These are phyloP conservation scores for Solanum rostratum DNA, from an alignment of 257 asterid genomes.

Conservation along the genomic window DNA sequence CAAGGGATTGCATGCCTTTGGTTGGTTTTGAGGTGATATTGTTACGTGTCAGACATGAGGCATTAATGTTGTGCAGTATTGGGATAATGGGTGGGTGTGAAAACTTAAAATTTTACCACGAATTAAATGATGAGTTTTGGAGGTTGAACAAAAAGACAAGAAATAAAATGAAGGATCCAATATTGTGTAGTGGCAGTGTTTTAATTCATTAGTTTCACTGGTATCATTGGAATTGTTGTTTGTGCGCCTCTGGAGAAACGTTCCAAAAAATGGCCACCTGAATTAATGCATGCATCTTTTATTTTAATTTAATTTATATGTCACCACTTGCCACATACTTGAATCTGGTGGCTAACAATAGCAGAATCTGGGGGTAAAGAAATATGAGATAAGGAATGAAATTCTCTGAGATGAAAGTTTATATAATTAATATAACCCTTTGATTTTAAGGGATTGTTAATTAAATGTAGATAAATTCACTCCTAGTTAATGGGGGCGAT, in stretches of 20 bases:
- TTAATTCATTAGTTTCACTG: not conserved
- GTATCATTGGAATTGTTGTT: slow-evolving; percentile 7
- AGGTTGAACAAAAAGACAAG: not conserved
- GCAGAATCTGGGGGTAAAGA: not conserved
- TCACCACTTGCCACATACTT: not conserved
- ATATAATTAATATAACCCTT: no score
- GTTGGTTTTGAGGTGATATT: not conserved
- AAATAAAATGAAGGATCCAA: not conserved
- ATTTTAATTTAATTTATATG: not conserved
- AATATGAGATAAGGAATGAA: no score
- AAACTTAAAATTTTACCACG: not conserved
- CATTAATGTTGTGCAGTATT: not conserved
- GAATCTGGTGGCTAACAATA: not conserved
- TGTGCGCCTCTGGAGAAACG: not conserved
- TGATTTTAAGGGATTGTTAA: not conserved
- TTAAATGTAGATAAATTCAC: no score
- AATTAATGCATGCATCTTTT: not conserved
- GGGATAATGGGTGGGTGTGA: not conserved
- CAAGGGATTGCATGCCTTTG: not conserved
- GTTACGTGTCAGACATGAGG: not conserved
- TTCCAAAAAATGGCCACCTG: slow-evolving; percentile 4
- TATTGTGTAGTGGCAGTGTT: not conserved
- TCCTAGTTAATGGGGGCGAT: no score
- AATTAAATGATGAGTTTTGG: not conserved
- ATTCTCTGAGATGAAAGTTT: no score